Percentiles rank a stretch among this genome's conserved stretches.
Conservation (phyloP, 352 stramenopile genomes). For the Nothophytophthora sp. region DNA sequence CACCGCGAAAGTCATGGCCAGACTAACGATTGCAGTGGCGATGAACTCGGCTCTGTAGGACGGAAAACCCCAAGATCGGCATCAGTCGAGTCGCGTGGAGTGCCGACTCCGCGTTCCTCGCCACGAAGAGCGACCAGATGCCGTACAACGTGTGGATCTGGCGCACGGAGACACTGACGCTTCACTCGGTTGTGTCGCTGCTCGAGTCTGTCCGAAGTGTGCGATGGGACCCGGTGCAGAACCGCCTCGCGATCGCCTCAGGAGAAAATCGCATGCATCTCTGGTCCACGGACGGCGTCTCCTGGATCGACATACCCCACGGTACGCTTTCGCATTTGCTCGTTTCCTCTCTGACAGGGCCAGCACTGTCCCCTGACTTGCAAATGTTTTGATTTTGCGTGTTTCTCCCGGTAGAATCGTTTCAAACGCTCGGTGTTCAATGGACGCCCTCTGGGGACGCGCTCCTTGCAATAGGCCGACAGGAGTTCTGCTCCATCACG, state of each 20-base stretch:
- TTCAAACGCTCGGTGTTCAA: conserved; percentile 67
- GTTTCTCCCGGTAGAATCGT: conserved; percentile 41
- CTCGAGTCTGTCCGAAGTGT: conserved; percentile 61
- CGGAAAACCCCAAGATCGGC: conserved; percentile 73
- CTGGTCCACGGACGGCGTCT: conserved; percentile 63
- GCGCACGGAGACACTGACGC: conserved; percentile 69
- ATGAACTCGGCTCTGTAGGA: conserved; percentile 44
- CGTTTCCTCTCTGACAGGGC: too few relatives aligned
- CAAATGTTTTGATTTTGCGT: not conserved
- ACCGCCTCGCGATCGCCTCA: conserved; percentile 59
- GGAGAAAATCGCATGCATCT: conserved; percentile 69
- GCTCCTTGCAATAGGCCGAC: conserved; percentile 53
- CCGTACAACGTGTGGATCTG: conserved; percentile 87
- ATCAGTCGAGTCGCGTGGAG: conserved; percentile 72
- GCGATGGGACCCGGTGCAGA: conserved; percentile 57
- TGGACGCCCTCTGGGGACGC: conserved; percentile 59
- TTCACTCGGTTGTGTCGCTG: conserved; percentile 66
- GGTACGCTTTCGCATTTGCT: too few relatives aligned
- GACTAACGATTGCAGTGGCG: not conserved
- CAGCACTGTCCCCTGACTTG: too few relatives aligned
- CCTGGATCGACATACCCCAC: conserved; percentile 70
- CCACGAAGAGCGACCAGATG: conserved; percentile 83
- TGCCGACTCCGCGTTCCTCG: conserved; percentile 65
- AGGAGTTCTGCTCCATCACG: conserved; percentile 72
- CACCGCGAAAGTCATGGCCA: too few relatives aligned